Conservation (phyloP, 2,329 filamentous ascomycete species). For the Trichoderma sp. region DNA sequence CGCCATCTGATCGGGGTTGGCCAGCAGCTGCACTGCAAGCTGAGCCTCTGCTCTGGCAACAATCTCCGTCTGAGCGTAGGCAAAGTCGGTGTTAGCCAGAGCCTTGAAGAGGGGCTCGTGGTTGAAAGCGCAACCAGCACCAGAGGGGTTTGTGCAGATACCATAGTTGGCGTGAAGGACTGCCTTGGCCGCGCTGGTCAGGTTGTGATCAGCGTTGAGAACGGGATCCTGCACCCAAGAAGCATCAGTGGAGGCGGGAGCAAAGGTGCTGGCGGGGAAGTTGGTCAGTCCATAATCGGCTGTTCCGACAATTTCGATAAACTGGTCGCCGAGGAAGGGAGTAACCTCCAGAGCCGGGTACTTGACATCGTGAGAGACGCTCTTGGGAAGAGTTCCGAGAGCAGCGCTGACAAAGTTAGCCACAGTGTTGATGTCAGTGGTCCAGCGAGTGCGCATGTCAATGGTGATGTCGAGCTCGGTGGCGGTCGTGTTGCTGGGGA, state of each 20-base stretch:
- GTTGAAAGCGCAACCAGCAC: slow-evolving; percentile 21
- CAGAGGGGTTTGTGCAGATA: slow-evolving; percentile 15
- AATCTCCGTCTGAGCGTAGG: slow-evolving; percentile 22
- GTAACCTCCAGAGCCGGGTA: slow-evolving; percentile 22
- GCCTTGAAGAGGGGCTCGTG: slow-evolving; percentile 21
- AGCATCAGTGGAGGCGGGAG: slow-evolving; percentile 21
- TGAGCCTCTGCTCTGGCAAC: slow-evolving; percentile 21
- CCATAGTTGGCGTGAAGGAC: slow-evolving; percentile 22
- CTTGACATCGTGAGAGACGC: slow-evolving; percentile 21
- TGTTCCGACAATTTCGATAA: slow-evolving; percentile 11
- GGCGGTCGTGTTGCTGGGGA: slow-evolving; percentile 21
- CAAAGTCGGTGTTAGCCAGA: slow-evolving; percentile 15
- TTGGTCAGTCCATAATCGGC: slow-evolving; percentile 17
- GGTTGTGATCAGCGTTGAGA: slow-evolving; percentile 12
- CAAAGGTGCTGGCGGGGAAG: slow-evolving; percentile 18
- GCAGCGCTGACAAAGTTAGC: slow-evolving; percentile 19
- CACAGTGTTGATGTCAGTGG: slow-evolving; percentile 18
- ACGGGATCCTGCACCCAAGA: slow-evolving; percentile 22
- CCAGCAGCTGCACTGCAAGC: slow-evolving; percentile 19
- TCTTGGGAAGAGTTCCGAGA: slow-evolving; percentile 10
- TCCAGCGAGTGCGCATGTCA: slow-evolving; percentile 22
- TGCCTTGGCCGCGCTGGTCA: slow-evolving; percentile 18
- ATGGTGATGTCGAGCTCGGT: slow-evolving; percentile 23
- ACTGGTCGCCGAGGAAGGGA: slow-evolving; percentile 15
- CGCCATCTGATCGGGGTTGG: not conserved